These are phyloP conservation scores for Chaetomium globosum DNA, from an alignment of 2,329 filamentous ascomycete genomes.

Conservation along the genomic window DNA sequence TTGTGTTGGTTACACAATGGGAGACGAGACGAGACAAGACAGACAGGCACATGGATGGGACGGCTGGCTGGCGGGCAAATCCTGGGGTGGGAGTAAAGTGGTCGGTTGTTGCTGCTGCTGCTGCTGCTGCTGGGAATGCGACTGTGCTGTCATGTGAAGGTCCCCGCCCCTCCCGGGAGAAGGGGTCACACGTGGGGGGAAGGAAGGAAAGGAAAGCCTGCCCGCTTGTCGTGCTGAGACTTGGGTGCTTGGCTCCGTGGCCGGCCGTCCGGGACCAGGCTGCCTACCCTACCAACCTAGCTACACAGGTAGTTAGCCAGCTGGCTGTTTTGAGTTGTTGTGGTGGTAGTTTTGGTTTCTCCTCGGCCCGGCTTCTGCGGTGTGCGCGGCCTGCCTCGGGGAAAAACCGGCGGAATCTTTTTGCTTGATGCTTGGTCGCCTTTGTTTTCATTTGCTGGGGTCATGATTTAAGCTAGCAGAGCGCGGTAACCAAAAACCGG, in stretches of 20 bases:
- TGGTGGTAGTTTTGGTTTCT: not conserved
- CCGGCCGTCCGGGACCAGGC: not conserved
- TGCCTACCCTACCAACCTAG: not conserved
- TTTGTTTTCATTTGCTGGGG: not conserved
- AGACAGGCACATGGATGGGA: no score
- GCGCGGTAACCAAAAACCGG: not conserved
- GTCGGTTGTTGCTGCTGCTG: no score
- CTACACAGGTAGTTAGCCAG: not conserved
- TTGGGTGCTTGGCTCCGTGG: not conserved
- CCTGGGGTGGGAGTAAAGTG: no score
- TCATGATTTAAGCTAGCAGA: not conserved
- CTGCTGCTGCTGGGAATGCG: no score
- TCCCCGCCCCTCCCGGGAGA: not conserved
- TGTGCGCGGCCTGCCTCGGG: not conserved
- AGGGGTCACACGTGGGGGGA: not conserved
- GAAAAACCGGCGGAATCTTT: not conserved
- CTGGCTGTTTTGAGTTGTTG: not conserved
- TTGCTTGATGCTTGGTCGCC: not conserved
- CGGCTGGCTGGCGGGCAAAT: no score
- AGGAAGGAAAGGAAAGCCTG: not conserved
- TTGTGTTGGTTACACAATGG: no score
- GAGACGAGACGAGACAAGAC: no score
- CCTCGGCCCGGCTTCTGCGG: not conserved
- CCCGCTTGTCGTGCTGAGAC: not conserved
- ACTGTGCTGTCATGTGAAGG: no score